Conservation (phyloP, 495 filamentous ascomycete species). For the Penicillium atrosanguineum region DNA sequence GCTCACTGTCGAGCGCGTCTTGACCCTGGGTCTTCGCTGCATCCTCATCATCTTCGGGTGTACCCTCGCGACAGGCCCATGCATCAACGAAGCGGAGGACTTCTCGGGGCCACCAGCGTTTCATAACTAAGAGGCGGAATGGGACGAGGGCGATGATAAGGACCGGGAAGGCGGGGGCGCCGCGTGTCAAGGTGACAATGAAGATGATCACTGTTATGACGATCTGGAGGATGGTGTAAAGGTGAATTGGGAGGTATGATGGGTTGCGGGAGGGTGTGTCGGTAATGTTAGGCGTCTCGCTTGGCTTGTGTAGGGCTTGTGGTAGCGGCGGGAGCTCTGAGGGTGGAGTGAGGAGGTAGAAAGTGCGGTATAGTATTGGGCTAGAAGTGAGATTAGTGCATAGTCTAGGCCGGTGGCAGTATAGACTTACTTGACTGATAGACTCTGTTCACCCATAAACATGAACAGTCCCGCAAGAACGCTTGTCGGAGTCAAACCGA, state of each 20-base stretch:
- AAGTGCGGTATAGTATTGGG: constrained; percentile 63
- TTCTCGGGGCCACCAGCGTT: constrained; percentile 59
- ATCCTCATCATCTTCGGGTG: constrained; percentile 60
- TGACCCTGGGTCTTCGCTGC: constrained; percentile 7
- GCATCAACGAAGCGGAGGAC: constrained; percentile 62
- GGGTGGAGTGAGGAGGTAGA: constrained; percentile 61
- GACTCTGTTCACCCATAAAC: constrained; percentile 72
- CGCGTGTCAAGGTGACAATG: constrained; percentile 61
- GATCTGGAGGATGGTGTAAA: constrained; percentile 62
- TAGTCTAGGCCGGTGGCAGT: neutral
- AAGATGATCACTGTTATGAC: constrained; percentile 60
- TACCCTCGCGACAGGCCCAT: constrained; percentile 69
- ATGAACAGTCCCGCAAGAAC: constrained; percentile 68
- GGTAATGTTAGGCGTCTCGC: neutral
- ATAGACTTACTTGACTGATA: constrained; percentile 57
- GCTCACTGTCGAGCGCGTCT: neutral
- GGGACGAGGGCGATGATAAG: constrained; percentile 67
- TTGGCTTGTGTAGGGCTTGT: constrained; percentile 27
- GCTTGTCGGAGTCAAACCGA: constrained; percentile 66
- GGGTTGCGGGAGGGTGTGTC: constrained; percentile 14
- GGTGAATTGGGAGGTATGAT: constrained; percentile 58
- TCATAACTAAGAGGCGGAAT: constrained; percentile 61
- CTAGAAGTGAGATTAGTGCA: constrained; percentile 16
- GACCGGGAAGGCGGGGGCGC: constrained; percentile 63
- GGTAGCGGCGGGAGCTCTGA: constrained; percentile 63